These are phyloP conservation scores for Yamadazyma kanchanaburiensis DNA, from an alignment of 1,139 yeast genomes.

Conservation along the genomic window DNA sequence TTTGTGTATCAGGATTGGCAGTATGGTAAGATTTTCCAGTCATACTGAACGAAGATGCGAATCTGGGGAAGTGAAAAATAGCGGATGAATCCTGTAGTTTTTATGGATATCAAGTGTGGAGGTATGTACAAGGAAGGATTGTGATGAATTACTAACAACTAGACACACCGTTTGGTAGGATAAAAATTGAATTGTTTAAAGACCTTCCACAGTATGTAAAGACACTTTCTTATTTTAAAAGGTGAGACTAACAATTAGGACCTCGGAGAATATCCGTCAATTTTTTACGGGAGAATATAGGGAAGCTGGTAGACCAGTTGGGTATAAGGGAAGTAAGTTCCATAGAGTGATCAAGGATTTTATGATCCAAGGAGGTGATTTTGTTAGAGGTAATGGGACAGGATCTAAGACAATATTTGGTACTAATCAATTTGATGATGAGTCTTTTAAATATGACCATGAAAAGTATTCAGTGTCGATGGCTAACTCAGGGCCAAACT, in stretches of 20 bases:
- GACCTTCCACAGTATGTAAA: conserved; percentile 35
- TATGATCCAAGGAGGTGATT: conserved; percentile 37
- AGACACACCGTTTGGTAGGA: conserved; percentile 27
- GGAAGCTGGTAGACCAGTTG: conserved; percentile 31
- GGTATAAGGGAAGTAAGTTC: conserved; percentile 17
- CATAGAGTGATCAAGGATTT: conserved; percentile 28
- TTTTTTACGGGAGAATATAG: conserved; percentile 53
- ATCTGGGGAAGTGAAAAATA: conserved; percentile 9
- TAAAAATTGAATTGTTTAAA: conserved; percentile 42
- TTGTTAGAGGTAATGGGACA: conserved; percentile 40
- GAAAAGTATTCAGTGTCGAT: conserved; percentile 24
- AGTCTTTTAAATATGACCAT: conserved; percentile 28
- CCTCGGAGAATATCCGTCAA: conserved; percentile 53
- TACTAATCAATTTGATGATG: conserved; percentile 23
- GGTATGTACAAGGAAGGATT: conserved; percentile 13
- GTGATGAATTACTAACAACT: conserved; percentile 7
- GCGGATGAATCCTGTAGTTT: conserved; percentile 33
- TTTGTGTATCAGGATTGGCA: conserved; percentile 63
- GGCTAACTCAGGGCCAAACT: conserved; percentile 34
- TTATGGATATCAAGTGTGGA: conserved; percentile 25
- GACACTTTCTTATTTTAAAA: not conserved
- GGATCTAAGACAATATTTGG: conserved; percentile 33
- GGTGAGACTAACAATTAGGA: conserved; percentile 21
- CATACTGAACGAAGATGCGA: conserved; percentile 4
- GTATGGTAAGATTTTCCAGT: conserved; percentile 42